Base-by-base conservation (phyloP, 169 alveolate genomes). In the Babesia bigemina region DNA sequence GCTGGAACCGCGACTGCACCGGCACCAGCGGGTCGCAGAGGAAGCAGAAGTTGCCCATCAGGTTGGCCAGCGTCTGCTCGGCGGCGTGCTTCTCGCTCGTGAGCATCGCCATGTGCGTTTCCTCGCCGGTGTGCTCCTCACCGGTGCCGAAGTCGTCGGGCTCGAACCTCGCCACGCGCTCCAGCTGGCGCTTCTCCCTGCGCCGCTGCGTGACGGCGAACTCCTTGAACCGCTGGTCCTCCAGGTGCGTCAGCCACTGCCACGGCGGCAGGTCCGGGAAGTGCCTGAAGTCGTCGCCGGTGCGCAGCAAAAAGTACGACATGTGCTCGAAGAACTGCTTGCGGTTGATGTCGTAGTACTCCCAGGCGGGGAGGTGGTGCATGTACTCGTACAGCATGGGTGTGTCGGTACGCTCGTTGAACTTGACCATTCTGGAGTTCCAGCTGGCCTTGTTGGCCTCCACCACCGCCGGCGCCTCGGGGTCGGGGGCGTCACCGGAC, bases 261-360 rank as follows among this genome's bases (percentile, higher is more conserved):
- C 95, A 91, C 29, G 91, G 86, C 65, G 92, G 91, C 63, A 90
- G 45, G 77, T 93, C 95, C 12, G 96, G 96, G 88, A 93, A 93
- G 75, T 87, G 85, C 61, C 94, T 87, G 73, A 75, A 88, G 62
- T 89, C 92, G 50, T 90, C 95, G 21, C 96, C 96, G 9, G 95
- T 91, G 42, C 93, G 81, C 29, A 86, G 66, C 33, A 93, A 84
- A 78, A 78, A 93, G 79, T 88, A 93, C 39, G 86, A n/a, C 92
- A 93, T 84, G 84, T 93, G 94, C 83, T 93, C 95, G 55, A 84
- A 67, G 65, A 93, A 90, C 33, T 91, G 93, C 62, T 84, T 69
- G 74, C 96, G 62, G 88, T 92, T 91, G 47, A 92, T 86, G 78
- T 92, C 95, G 69, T 92, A 91, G 84, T 79, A 86, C 82, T 91